These are phyloP conservation scores for Termitomyces sp. DNA, from an alignment of 768 basidiomycete genomes.

Conservation along the genomic window DNA sequence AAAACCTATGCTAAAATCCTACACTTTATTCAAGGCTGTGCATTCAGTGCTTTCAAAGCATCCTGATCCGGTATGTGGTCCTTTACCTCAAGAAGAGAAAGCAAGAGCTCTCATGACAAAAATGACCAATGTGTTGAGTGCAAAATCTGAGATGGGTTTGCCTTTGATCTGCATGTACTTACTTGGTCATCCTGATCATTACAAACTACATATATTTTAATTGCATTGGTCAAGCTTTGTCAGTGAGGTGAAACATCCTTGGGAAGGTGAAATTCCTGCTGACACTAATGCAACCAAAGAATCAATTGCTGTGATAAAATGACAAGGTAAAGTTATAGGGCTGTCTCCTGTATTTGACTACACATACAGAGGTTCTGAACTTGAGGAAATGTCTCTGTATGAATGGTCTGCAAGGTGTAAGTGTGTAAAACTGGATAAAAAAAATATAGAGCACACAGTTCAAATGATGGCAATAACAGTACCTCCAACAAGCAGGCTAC, in stretches of 20 bases:
- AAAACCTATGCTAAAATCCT: conserved; percentile 35
- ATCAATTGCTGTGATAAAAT: conserved; percentile 15
- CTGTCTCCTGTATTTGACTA: conserved; percentile 31
- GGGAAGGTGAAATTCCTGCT: conserved; percentile 1
- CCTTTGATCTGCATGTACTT: conserved; percentile 35
- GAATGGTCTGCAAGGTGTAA: conserved; percentile 23
- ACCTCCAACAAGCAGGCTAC: no score
- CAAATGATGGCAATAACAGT: no score
- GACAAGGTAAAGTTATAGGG: conserved; percentile 14
- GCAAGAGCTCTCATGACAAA: conserved; percentile 30
- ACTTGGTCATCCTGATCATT: conserved; percentile 30
- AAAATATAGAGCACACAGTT: no score
- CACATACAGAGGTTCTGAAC: conserved; percentile 20
- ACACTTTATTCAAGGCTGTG: conserved; percentile 12
- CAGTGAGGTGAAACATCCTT: conserved; percentile 16
- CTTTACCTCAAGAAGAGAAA: conserved; percentile 20
- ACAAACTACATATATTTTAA: conserved; percentile 30
- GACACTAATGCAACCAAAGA: no score
- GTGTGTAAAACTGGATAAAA: no score
- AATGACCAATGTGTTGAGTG: conserved; percentile 33
- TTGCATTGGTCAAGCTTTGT: conserved; percentile 34
- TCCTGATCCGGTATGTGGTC: conserved; percentile 16
- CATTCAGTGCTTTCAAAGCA: no score
- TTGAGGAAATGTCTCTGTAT: conserved; percentile 22
- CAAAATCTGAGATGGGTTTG: conserved; percentile 33